Evolutionary conservation across 1,284 basidiomycete genomes (phyloP).

Genomic region (Porodaedalea pini): DNA sequence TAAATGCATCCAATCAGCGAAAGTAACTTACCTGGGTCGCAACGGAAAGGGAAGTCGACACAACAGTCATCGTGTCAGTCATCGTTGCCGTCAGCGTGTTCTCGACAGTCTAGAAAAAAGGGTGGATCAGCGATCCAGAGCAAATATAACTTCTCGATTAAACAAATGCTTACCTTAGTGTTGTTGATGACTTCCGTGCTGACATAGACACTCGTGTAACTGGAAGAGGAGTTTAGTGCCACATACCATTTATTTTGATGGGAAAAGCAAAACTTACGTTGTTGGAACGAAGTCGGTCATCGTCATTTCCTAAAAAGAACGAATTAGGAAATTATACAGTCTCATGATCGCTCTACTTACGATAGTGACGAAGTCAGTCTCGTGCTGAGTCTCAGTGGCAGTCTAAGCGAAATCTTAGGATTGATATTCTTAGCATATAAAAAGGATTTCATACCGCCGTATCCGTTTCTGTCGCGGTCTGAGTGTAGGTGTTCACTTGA

Average conservation of each 20-base stretch:
- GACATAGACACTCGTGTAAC: slow-evolving; percentile 50
- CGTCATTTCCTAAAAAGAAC: slow-evolving; percentile 1
- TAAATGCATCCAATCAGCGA: slow-evolving; percentile 10
- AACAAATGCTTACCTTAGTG: slow-evolving; percentile 32
- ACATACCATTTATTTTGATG: slow-evolving; percentile 26
- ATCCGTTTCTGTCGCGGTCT: slow-evolving; percentile 28
- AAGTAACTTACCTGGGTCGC: slow-evolving; percentile 6
- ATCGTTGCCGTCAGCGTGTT: slow-evolving; percentile 47
- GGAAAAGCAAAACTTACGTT: slow-evolving; percentile 32
- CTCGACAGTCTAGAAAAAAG: slow-evolving; percentile 36
- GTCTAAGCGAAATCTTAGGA: slow-evolving; percentile 22
- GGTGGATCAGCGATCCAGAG: slow-evolving; percentile 38
- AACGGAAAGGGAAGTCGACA: slow-evolving; percentile 17
- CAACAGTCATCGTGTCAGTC: slow-evolving; percentile 39
- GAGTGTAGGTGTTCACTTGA: slow-evolving; percentile 47
- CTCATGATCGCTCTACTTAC: slow-evolving; percentile 23
- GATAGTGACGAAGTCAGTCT: slow-evolving; percentile 27
- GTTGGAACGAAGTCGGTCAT: slow-evolving; percentile 4
- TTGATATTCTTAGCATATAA: slow-evolving; percentile 13
- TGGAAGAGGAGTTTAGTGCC: slow-evolving; percentile 40
- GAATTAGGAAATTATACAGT: slow-evolving; percentile 15
- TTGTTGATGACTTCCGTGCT: slow-evolving; percentile 59
- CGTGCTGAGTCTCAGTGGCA: slow-evolving; percentile 26
- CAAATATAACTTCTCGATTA: not conserved
- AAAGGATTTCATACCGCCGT: slow-evolving; percentile 9